These are phyloP conservation scores for Musa schizocarpa DNA, from an alignment of 176 grass and related monocot species.

Conservation along the genomic window DNA sequence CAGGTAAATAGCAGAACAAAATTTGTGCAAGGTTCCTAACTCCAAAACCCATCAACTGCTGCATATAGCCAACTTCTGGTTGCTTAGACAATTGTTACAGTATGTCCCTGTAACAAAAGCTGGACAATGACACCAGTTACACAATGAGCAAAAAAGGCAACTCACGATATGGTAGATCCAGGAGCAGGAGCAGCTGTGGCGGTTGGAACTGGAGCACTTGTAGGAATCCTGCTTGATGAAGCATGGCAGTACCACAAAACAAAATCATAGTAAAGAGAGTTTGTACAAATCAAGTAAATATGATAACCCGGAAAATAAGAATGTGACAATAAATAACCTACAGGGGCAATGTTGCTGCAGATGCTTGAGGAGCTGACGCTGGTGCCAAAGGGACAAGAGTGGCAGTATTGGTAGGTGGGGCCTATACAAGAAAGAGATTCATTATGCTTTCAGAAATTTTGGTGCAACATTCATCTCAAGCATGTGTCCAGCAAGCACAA, in stretches of 20 bases:
- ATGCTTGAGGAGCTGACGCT: background rate
- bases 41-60: background rate
- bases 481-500: background rate
- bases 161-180: slow-evolving; percentile 49
- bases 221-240: slow-evolving; percentile 37
- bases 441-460: too few species aligned
- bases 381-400: too few species aligned
- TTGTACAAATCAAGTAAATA: slow-evolving; percentile 6
- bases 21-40: background rate
- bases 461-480: too few species aligned
- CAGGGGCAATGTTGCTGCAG: background rate
- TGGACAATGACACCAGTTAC: background rate
- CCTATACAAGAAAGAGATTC: slow-evolving; percentile 24
- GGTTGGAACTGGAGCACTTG: slow-evolving; percentile 40
- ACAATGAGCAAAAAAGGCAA: background rate
- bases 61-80: background rate
- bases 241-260: background rate
- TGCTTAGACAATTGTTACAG: background rate
- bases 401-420: slow-evolving; percentile 3
- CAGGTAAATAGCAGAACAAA: too few species aligned
- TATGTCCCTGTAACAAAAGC: background rate
- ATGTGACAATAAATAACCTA: background rate
- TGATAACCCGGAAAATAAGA: background rate
- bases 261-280: too few species aligned
- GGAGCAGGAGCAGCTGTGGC: slow-evolving; percentile 46